A percentile compares a stretch with the other conserved stretches of the same genome.
Evolutionary conservation across 495 filamentous ascomycete species (phyloP).

Genomic region (Aspergillus cavernicola): DNA sequence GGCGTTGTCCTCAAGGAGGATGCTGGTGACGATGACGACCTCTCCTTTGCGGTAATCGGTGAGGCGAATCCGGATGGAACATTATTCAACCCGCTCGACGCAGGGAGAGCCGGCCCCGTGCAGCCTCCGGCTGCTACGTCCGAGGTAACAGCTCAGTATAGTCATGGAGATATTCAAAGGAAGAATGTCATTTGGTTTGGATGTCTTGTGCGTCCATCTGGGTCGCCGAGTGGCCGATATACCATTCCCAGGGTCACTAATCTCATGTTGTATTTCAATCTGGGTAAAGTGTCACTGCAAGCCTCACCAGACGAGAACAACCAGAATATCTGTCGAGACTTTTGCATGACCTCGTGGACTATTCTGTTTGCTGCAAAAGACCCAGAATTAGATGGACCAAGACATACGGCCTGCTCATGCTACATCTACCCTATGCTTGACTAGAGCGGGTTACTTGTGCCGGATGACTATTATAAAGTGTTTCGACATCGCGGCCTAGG

Average conservation of each 20-base stretch:
- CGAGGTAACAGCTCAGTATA: no score
- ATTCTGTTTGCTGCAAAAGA: not conserved
- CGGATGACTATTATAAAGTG: not conserved
- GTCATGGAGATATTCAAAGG: not conserved
- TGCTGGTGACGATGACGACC: not conserved
- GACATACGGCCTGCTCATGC: not conserved
- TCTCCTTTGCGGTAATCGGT: not conserved
- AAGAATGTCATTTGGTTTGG: not conserved
- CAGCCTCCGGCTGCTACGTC: not conserved
- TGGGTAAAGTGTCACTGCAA: not conserved
- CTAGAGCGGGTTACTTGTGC: not conserved
- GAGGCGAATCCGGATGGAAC: not conserved
- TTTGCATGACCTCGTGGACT: not conserved
- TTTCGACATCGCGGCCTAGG: not conserved
- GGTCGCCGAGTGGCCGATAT: not conserved
- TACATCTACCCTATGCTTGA: not conserved
- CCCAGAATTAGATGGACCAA: not conserved
- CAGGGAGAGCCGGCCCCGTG: not conserved
- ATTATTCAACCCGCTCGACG: not conserved
- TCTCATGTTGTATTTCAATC: not conserved
- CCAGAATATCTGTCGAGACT: not conserved
- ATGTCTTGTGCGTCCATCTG: not conserved
- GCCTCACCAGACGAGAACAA: not conserved
- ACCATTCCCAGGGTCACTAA: not conserved
- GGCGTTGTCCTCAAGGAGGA: not conserved